Conservation (phyloP, 768 basidiomycete genomes). For the Hemileccinum rubropunctum region DNA sequence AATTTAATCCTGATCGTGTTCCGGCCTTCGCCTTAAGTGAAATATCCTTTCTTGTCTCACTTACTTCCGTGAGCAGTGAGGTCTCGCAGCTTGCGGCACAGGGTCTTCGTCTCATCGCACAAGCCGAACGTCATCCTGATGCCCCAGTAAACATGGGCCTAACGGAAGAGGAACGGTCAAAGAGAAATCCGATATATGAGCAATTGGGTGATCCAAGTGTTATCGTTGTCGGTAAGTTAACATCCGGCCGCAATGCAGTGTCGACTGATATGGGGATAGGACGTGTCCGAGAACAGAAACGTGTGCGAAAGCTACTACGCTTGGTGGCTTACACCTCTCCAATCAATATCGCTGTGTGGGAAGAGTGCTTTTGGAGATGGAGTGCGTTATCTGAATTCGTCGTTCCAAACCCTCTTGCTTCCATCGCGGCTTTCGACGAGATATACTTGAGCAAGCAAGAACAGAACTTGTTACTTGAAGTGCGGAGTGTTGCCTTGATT, state of each 20-base stretch:
- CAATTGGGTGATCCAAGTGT: slow-evolving; percentile 76
- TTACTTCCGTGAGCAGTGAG: slow-evolving; percentile 66
- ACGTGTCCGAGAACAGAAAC: slow-evolving; percentile 77
- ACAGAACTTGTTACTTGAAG: slow-evolving; percentile 38
- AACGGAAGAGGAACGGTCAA: slow-evolving; percentile 61
- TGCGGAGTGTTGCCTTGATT: slow-evolving; percentile 13
- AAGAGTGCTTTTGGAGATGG: slow-evolving; percentile 81
- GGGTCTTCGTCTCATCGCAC: slow-evolving; percentile 64
- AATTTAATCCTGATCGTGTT: slow-evolving; percentile 49
- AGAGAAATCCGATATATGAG: slow-evolving; percentile 72
- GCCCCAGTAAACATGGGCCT: slow-evolving; percentile 50
- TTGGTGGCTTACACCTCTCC: slow-evolving; percentile 60
- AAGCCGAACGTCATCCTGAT: slow-evolving; percentile 61
- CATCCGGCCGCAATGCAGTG: not conserved
- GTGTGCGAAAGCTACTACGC: slow-evolving; percentile 69
- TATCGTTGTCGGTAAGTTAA: slow-evolving; percentile 59
- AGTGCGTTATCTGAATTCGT: slow-evolving; percentile 58
- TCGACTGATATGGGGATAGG: slow-evolving; percentile 39
- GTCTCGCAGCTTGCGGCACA: slow-evolving; percentile 69
- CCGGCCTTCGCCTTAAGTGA: slow-evolving; percentile 68
- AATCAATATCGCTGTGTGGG: slow-evolving; percentile 77
- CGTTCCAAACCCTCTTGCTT: slow-evolving; percentile 37
- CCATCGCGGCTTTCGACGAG: slow-evolving; percentile 34
- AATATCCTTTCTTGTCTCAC: slow-evolving; percentile 66
- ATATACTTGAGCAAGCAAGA: slow-evolving; percentile 36